Percentiles rank a stretch among this genome's conserved stretches.
Evolutionary conservation across 257 asterid species (phyloP).

Genomic region (Eucommia ulmoides): DNA sequence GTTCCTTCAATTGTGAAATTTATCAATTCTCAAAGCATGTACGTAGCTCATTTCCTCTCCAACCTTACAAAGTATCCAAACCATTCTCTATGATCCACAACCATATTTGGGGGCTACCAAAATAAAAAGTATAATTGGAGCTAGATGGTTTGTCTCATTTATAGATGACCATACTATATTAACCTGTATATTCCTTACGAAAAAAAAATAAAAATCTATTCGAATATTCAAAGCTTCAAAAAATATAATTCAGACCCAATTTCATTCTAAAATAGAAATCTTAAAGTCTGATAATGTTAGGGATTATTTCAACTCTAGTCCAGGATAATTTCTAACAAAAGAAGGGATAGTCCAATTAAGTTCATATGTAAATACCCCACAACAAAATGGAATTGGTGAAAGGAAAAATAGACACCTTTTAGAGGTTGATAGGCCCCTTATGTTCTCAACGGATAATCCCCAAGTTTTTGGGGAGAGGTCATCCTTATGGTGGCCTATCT

Average conservation of each 20-base stretch:
- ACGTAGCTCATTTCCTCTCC: background rate
- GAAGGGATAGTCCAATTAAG: background rate
- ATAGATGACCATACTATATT: background rate
- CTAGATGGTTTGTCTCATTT: background rate
- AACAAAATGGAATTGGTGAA: background rate
- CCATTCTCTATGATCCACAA: too few species aligned
- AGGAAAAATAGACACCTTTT: background rate
- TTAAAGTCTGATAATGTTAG: background rate
- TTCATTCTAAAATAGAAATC: background rate
- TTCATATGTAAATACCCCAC: background rate
- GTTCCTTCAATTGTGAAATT: too few species aligned
- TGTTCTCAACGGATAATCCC: background rate
- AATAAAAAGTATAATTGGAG: background rate
- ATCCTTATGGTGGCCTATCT: constrained; percentile 6
- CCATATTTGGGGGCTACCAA: too few species aligned
- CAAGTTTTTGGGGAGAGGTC: constrained; percentile 2
- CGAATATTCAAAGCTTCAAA: background rate
- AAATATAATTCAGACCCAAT: background rate
- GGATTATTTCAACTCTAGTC: background rate
- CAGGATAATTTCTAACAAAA: background rate
- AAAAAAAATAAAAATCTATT: background rate
- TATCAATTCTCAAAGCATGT: constrained; percentile 3
- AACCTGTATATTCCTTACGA: background rate
- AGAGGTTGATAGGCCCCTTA: background rate
- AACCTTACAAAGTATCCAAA: constrained; percentile 4